These are phyloP conservation scores for Solanum stenotomum DNA, from an alignment of 257 asterid genomes.

Conservation along the genomic window DNA sequence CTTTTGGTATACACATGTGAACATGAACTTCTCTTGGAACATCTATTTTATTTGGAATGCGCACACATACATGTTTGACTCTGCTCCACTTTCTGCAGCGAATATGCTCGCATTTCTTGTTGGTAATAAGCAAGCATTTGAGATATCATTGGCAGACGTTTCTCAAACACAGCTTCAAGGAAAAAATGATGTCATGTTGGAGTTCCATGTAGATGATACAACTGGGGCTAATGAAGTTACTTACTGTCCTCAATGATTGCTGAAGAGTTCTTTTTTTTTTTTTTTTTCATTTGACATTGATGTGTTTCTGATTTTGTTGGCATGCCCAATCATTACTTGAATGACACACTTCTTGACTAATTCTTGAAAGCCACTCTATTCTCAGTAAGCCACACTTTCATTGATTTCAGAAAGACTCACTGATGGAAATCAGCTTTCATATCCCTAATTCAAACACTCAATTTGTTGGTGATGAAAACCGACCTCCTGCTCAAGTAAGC, in stretches of 20 bases:
- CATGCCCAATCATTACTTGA: background rate
- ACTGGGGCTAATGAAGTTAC: constrained; percentile 90
- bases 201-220: constrained; percentile 92
- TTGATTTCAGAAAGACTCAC: constrained; percentile 76
- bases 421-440: constrained; percentile 96
- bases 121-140: constrained; percentile 86
- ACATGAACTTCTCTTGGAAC: background rate
- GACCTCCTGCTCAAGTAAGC: constrained; percentile 80
- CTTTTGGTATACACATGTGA: background rate
- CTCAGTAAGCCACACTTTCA: background rate
- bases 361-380: background rate
- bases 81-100: constrained; percentile 29
- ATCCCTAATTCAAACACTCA: constrained; percentile 86
- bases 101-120: constrained; percentile 75
- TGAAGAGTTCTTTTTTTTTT: background rate
- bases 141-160: constrained; percentile 89
- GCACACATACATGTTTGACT: background rate
- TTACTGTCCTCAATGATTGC: background rate
- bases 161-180: constrained; percentile 98
- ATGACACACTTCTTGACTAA: background rate
- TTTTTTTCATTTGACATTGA: background rate
- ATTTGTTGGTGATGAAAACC: constrained; percentile 86
- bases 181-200: constrained; percentile 89
- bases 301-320: background rate
- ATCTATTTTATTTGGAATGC: background rate